These are phyloP conservation scores for Saccharomyces mikatae DNA, from an alignment of 805 yeast species.

Conservation along the genomic window DNA sequence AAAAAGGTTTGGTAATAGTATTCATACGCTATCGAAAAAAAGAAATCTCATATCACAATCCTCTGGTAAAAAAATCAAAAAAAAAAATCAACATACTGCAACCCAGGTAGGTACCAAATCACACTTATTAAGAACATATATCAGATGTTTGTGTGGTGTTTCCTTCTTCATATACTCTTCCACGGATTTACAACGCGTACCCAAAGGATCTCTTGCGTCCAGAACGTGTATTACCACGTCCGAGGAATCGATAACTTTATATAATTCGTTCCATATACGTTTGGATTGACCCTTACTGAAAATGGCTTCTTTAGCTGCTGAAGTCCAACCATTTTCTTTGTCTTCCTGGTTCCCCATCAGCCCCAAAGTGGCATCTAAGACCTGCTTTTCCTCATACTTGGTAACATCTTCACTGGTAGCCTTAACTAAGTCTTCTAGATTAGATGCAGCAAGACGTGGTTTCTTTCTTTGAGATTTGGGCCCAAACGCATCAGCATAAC, in stretches of 20 bases:
- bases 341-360: conserved; percentile 60
- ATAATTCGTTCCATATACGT: conserved; percentile 96
- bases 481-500: conserved; percentile 76
- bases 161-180: conserved; percentile 89
- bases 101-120: conserved; percentile 99
- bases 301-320: conserved; percentile 90
- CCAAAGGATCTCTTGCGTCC: conserved; percentile 96
- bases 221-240: conserved; percentile 94
- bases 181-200: conserved; percentile 88
- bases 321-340: conserved; percentile 71
- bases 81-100: conserved; percentile 69
- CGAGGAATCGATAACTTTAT: conserved; percentile 94
- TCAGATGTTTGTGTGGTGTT: conserved; percentile 93
- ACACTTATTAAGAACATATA: conserved; percentile 91
- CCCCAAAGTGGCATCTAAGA: conserved; percentile 66
- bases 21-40: neutral
- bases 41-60: conserved; percentile 2
- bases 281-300: conserved; percentile 96
- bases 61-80: conserved; percentile 6
- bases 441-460: conserved; percentile 71
- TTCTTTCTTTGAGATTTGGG: conserved; percentile 91
- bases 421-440: conserved; percentile 69
- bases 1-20: conserved; percentile 63
- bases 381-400: conserved; percentile 64
- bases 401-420: conserved; percentile 49